phyloP scores from a whole-genome alignment of 129 eudicot species.

The Apium graveolens region DNA sequence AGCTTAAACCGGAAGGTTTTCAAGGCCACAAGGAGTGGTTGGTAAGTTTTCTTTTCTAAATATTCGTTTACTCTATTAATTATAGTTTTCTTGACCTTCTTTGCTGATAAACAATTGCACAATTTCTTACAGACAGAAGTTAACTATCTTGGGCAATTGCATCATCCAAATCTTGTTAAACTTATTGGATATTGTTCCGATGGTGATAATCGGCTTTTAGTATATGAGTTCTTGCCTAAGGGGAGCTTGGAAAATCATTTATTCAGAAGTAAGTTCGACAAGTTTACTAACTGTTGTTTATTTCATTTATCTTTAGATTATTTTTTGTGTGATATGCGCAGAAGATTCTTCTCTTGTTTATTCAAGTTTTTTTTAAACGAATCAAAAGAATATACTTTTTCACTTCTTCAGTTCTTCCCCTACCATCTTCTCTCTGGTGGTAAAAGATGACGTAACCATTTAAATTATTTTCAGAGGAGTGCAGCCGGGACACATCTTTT shows the following conservation, averaged over 20 bases:
- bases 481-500: background rate
- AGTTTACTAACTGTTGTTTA: background rate
- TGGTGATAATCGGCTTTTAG: slow-evolving; percentile 81
- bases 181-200: slow-evolving; percentile 85
- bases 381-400: background rate
- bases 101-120: background rate
- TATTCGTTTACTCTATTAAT: no score
- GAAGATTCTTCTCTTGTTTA: background rate
- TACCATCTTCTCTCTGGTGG: background rate
- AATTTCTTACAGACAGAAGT: slow-evolving; percentile 71
- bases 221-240: slow-evolving; percentile 87
- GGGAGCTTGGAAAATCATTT: slow-evolving; percentile 98
- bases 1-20: slow-evolving; percentile 88
- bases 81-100: background rate
- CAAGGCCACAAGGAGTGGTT: slow-evolving; percentile 99
- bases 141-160: slow-evolving; percentile 70
- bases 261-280: slow-evolving; percentile 55
- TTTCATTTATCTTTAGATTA: background rate
- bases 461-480: background rate
- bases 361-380: background rate
- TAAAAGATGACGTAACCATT: background rate
- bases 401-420: background rate
- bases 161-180: slow-evolving; percentile 81
- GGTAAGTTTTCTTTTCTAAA: slow-evolving; percentile 35
- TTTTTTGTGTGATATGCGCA: background rate